Percentiles rank a stretch among this genome's conserved stretches.
Evolutionary conservation across 768 basidiomycete genomes (phyloP).

Genomic region (Boletus rubropictus): DNA sequence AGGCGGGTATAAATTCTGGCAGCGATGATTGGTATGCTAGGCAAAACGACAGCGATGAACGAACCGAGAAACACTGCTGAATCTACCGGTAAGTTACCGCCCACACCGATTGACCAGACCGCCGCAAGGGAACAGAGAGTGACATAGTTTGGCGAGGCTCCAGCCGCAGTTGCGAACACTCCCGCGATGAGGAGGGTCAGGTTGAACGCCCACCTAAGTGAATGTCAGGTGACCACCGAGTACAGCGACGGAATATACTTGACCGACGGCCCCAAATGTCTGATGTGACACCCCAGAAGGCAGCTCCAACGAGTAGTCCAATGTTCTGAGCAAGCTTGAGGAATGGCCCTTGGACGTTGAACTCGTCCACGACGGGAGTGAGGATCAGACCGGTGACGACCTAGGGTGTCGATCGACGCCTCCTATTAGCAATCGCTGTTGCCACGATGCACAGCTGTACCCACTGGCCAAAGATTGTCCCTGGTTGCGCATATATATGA

Average conservation of each 20-base stretch:
- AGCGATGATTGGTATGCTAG: neutral
- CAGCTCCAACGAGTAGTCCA: constrained; percentile 63
- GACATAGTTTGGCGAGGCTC: constrained; percentile 49
- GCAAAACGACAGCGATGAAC: constrained; percentile 10
- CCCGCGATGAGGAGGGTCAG: constrained; percentile 64
- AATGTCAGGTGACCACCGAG: constrained; percentile 4
- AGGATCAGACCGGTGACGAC: constrained; percentile 64
- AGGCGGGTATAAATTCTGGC: constrained; percentile 61
- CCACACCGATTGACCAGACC: constrained; percentile 62
- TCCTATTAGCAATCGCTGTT: neutral
- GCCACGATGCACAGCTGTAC: constrained; percentile 14
- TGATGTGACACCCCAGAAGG: constrained; percentile 61
- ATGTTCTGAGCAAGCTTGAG: constrained; percentile 67
- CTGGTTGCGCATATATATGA: constrained; percentile 29
- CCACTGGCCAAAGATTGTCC: constrained; percentile 70
- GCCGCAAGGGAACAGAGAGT: constrained; percentile 49
- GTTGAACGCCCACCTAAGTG: constrained; percentile 57
- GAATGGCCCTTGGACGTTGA: constrained; percentile 53
- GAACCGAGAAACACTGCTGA: constrained; percentile 69
- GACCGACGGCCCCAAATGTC: constrained; percentile 71
- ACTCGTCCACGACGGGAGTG: constrained; percentile 59
- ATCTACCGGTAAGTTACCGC: constrained; percentile 71
- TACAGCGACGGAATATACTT: neutral
- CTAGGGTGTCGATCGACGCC: constrained; percentile 28
- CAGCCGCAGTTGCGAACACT: constrained; percentile 59